Conservation (phyloP, 2,329 filamentous ascomycete species). For the Apiospora koreana region DNA sequence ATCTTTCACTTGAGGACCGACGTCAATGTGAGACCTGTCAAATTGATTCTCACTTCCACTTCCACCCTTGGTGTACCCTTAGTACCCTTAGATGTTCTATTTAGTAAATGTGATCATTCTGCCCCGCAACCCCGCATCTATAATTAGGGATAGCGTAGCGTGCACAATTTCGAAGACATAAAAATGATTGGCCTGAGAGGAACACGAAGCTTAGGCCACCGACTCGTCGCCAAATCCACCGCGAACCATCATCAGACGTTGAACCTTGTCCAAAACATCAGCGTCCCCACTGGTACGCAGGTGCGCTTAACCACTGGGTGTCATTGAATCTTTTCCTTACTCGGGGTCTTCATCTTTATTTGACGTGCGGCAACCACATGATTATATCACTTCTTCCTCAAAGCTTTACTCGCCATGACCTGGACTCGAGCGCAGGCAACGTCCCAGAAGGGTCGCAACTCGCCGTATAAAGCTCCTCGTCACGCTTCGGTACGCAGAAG, state of each 20-base stretch:
- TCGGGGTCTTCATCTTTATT: background rate
- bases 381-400: background rate
- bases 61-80: too few species aligned
- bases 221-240: background rate
- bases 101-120: background rate
- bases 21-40: background rate
- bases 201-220: slow-evolving; percentile 4
- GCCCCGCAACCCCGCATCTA: slow-evolving; percentile 18
- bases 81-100: background rate
- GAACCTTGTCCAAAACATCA: background rate
- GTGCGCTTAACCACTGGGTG: background rate
- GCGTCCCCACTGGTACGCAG: background rate
- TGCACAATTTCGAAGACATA: background rate
- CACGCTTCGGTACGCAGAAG: background rate
- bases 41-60: background rate
- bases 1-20: background rate
- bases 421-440: slow-evolving; percentile 9
- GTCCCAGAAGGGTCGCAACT: background rate
- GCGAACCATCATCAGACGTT: background rate
- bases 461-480: background rate
- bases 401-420: background rate
- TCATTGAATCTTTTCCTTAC: background rate
- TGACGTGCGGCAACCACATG: background rate
- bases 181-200: background rate
- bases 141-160: background rate